Base-by-base conservation (phyloP, 225 moss, liverwort and hornwort species). In the Climacium dendroides region DNA sequence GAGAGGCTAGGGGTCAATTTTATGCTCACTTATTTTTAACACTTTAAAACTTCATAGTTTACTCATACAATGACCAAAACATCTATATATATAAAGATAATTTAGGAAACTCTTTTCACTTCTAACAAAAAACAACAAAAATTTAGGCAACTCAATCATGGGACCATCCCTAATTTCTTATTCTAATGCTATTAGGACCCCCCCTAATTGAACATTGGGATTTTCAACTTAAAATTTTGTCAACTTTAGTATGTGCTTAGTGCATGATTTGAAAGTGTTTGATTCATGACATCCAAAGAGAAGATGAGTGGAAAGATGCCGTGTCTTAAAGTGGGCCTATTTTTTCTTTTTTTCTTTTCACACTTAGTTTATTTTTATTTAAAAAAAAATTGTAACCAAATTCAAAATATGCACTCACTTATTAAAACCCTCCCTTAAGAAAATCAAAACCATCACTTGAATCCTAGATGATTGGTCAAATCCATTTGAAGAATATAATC, bases 121-220 rank as follows among this genome's bases (percentile, higher is more conserved):
- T 52, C 5, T 35, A 75, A 50, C 19, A 74, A 48, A 47, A 29
- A 10, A 4, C 28, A 10, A 50, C 4, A 50, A 32, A 74, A 35
- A 23, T 34, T 74, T 8, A 50, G 20, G 20, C 32, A 34, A 50
- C 50, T 13, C 5, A 5, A 34, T 74, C 1, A 7, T 20, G 2
- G 7, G 34, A 15, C 3, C 3, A 12, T 75, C 2, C 3, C 11
- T 0, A 22, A 75, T 50, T 22, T 2, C 13, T 75, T 34, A 34
- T 20, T 52, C 5, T 34, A 52, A 52, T 75, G 13, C 13, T 74
- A 32, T 28, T 9, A 16, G 5, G 28, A 15, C 5, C 13, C 13
- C 22, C 11, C 1, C 0, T 19, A 0, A 29, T 45, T 28, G 6
- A 9, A 10, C 47, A 73, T 47, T 29, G 29, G 3, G 1, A 73